A percentile compares a stretch with the other conserved stretches of the same genome.
These are phyloP conservation scores for Mycena amicta DNA, from an alignment of 768 basidiomycete genomes.

Conservation along the genomic window DNA sequence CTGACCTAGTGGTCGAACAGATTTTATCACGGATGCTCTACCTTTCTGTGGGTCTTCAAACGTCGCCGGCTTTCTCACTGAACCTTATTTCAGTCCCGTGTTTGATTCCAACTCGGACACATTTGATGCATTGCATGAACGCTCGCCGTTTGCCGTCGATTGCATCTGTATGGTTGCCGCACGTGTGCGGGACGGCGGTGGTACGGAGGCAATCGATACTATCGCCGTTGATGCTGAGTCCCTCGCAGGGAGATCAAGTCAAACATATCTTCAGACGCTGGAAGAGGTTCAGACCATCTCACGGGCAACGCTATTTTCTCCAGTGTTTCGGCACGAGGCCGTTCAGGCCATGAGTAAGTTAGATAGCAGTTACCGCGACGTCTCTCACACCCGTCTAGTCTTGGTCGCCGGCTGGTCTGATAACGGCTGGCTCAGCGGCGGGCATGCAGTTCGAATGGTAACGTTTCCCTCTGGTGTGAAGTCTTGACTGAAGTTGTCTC, in stretches of 20 bases:
- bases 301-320: conserved; percentile 83
- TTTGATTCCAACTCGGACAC: conserved; percentile 85
- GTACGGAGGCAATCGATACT: conserved; percentile 40
- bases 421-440: conserved; percentile 93
- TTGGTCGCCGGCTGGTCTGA: conserved; percentile 94
- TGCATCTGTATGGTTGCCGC: conserved; percentile 94
- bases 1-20: conserved; percentile 41
- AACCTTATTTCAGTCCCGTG: conserved; percentile 54
- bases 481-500: not conserved
- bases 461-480: not conserved
- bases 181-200: conserved; percentile 87
- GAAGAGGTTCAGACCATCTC: conserved; percentile 88
- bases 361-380: conserved; percentile 4
- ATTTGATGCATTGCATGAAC: conserved; percentile 80
- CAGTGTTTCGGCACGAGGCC: conserved; percentile 82
- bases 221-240: conserved; percentile 16
- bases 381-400: conserved; percentile 46
- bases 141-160: conserved; percentile 92
- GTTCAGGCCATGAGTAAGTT: conserved; percentile 91
- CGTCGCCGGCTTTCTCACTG: conserved; percentile 7
- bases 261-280: conserved; percentile 69
- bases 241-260: conserved; percentile 68
- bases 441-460: conserved; percentile 91
- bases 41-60: conserved; percentile 54
- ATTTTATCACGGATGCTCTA: conserved; percentile 92